Evolutionary conservation across 495 filamentous ascomycete species (phyloP).

Genomic region (Alectoria sarmentosa): DNA sequence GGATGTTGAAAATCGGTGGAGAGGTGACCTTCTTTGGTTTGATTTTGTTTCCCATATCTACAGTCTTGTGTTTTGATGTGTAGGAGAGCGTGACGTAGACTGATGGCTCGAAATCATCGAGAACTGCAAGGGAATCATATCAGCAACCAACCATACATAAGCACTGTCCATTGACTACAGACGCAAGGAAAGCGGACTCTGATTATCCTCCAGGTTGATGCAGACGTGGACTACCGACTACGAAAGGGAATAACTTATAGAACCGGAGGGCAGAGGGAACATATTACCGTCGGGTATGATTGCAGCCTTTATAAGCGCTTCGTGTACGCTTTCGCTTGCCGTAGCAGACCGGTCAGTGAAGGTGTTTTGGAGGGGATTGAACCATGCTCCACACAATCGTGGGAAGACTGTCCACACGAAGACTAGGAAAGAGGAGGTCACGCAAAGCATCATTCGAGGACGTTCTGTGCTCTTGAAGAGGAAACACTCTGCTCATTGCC

Average conservation of each 20-base stretch:
- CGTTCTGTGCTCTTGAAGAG: neutral
- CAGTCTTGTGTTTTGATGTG: conserved; percentile 37
- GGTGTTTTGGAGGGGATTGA: neutral
- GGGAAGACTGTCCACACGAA: neutral
- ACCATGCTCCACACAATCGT: conserved; percentile 7
- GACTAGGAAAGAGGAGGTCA: neutral
- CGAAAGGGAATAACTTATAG: too few relatives aligned
- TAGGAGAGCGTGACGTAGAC: conserved; percentile 47
- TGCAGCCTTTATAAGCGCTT: conserved; percentile 11
- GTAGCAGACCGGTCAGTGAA: neutral
- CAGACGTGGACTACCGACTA: neutral
- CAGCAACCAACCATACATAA: neutral
- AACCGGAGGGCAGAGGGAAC: too few relatives aligned
- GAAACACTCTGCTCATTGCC: neutral
- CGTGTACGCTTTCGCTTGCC: conserved; percentile 2
- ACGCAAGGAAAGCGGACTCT: neutral
- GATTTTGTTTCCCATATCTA: conserved; percentile 55
- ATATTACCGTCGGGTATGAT: conserved; percentile 17
- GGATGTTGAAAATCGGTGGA: conserved; percentile 42
- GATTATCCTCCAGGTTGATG: neutral
- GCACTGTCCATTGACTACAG: neutral
- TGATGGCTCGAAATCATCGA: conserved; percentile 55
- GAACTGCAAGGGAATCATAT: conserved; percentile 37
- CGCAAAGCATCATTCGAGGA: neutral
- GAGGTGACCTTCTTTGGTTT: conserved; percentile 44